Evolutionary conservation across 495 filamentous ascomycete species (phyloP).

Genomic region (Trichoderma erinaceum): DNA sequence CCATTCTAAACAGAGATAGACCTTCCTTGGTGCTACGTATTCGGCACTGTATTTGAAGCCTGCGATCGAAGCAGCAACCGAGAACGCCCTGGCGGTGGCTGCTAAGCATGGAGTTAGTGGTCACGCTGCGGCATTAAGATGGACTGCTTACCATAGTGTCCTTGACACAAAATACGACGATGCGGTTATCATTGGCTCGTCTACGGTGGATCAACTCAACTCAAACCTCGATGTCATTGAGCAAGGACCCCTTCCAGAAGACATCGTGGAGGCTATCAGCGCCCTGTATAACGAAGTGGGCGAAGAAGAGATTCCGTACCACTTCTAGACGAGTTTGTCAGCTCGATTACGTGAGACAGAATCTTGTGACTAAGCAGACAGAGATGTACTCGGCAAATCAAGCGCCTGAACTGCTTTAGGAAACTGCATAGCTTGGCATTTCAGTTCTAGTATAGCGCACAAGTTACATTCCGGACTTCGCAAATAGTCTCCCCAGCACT

Average conservation of each 20-base stretch:
- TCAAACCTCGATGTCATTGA: neutral
- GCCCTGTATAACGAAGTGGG: conserved; percentile 39
- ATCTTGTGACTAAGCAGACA: neutral
- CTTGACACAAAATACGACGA: neutral
- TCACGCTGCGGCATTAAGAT: conserved; percentile 1
- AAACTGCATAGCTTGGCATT: conserved; percentile 6
- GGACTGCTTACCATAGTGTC: neutral
- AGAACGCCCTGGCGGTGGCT: conserved; percentile 5
- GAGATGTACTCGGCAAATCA: neutral
- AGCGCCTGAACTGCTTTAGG: neutral
- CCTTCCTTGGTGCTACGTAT: conserved; percentile 21
- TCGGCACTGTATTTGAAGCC: conserved; percentile 20
- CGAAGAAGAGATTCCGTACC: neutral
- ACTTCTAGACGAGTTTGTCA: neutral
- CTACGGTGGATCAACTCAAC: neutral
- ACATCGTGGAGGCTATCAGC: neutral
- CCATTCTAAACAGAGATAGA: conserved; percentile 16
- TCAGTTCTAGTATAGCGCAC: neutral
- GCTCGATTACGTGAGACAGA: neutral
- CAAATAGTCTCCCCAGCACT: neutral
- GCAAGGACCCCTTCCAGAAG: neutral
- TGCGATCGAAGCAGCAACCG: conserved; percentile 19
- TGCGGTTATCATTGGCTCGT: neutral
- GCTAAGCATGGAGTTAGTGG: neutral
- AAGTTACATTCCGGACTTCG: neutral